Evolutionary conservation across 139 green algal genomes (phyloP), one percentile per base, ranked within the genome.

Genomic region (Ostreobium quekettii): DNA sequence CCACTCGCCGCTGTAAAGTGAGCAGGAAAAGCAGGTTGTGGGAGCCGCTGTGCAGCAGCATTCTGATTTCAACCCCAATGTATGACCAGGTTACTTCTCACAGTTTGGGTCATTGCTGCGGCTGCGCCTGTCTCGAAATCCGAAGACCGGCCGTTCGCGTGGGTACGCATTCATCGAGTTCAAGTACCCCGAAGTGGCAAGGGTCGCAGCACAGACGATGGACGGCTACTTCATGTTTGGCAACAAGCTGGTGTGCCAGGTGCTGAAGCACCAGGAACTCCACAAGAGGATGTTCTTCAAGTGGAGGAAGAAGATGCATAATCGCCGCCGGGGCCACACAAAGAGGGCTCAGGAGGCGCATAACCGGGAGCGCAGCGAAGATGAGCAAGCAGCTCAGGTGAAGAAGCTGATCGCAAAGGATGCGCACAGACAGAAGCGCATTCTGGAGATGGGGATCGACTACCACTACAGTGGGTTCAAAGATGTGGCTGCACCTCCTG

Each of bases 161-260:
- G 76, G 81, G 71, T 88, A 88, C 53, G 85, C 83, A 0, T 91
- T 86, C 72, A n/a, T 91, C 11, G 80, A 91, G 71, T 91, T 90
- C 63, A 67, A 83, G 62, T 70, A 80, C 30, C 48, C 84, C 35
- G 87, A 93, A 53, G 90, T 96, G 22, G 91, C 91, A 1, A 28
- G 65, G 4, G 89, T 96, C 57, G 91, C 86, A 33, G 84, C 85
- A 22, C 79, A 89, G 2, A 85, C 89, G 4, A 96, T 97, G 91
- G 79, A 97, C 62, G 86, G 85, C 11, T 95, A 97, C 76, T 87
- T 94, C 71, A 85, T 97, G 47, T 93, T 96, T 11, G 58, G 58
- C 5, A 6, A 46, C 26, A 65, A 15, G 4, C 22, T 65, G 11
- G 11, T 19, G 28, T 65, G 58, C 26, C n/a, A 37, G 47, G 58